phyloP scores from a whole-genome alignment of 1,139 yeast species.

The Magnusiomyces fungicola region DNA sequence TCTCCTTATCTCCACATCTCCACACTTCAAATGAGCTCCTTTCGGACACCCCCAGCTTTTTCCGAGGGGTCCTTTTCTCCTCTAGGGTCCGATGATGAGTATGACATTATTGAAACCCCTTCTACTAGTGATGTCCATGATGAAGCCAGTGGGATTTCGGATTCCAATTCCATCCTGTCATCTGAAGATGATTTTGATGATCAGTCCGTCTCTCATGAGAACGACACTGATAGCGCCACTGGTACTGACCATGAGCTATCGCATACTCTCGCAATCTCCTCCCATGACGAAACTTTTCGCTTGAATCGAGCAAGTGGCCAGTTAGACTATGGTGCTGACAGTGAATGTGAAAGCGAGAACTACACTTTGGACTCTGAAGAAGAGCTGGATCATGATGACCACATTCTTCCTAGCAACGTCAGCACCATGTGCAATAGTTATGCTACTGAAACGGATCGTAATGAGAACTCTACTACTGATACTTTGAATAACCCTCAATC shows the following conservation, averaged over 20 bases:
- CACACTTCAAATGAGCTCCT: not conserved
- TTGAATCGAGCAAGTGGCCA: too few species aligned
- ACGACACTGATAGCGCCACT: not conserved
- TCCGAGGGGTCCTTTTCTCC: not conserved
- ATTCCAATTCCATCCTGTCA: not conserved
- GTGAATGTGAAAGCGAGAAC: not conserved
- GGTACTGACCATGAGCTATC: not conserved
- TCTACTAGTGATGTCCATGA: not conserved
- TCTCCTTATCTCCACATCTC: not conserved
- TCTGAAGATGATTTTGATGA: constrained; percentile 1
- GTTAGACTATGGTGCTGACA: not conserved
- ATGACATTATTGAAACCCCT: not conserved
- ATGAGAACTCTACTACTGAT: too few species aligned
- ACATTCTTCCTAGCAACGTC: not conserved
- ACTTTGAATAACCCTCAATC: too few species aligned
- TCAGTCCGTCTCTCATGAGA: too few species aligned
- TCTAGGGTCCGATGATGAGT: not conserved
- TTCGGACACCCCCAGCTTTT: not conserved
- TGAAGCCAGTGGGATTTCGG: not conserved
- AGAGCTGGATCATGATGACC: not conserved
- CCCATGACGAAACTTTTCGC: not conserved
- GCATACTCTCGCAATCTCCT: not conserved
- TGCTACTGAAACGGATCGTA: not conserved
- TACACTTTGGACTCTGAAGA: not conserved
- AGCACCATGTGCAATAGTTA: constrained; percentile 1